Conservation (phyloP, 2,329 filamentous ascomycete genomes). For the Ceratocystis lukuohia region DNA sequence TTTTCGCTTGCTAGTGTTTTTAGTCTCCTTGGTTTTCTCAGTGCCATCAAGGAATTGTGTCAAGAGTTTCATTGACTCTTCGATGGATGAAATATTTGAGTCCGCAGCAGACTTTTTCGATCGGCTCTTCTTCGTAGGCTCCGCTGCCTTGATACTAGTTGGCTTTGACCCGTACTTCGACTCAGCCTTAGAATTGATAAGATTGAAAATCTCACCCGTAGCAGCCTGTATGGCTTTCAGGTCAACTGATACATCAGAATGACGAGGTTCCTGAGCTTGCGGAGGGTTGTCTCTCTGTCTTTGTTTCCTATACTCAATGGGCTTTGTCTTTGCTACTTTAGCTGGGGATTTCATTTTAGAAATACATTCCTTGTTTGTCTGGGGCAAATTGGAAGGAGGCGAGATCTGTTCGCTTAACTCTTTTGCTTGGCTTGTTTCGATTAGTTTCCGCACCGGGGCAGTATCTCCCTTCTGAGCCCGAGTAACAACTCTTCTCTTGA, state of each 20-base stretch:
- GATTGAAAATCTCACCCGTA: neutral
- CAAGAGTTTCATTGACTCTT: neutral
- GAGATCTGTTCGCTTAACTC: no score
- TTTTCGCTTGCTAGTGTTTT: neutral
- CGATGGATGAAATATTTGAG: neutral
- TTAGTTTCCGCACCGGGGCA: no score
- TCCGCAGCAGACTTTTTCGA: neutral
- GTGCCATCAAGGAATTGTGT: neutral
- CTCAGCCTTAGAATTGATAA: neutral
- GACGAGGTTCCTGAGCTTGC: neutral
- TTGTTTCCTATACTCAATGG: neutral
- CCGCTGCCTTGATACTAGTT: neutral
- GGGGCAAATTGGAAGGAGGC: neutral
- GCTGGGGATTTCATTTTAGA: neutral
- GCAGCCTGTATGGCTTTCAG: neutral
- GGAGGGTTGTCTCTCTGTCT: neutral
- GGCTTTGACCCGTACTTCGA: neutral
- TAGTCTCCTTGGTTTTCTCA: neutral
- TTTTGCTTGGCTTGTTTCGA: neutral
- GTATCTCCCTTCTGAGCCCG: neutral
- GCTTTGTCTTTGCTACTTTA: neutral
- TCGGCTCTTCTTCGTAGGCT: neutral
- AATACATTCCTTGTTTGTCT: neutral
- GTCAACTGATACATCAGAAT: neutral
- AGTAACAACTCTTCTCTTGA: neutral